Evolutionary conservation across 208 protist species (phyloP), one percentile per base, ranked within the genome.

Genomic region (Leishmania lainsoni): DNA sequence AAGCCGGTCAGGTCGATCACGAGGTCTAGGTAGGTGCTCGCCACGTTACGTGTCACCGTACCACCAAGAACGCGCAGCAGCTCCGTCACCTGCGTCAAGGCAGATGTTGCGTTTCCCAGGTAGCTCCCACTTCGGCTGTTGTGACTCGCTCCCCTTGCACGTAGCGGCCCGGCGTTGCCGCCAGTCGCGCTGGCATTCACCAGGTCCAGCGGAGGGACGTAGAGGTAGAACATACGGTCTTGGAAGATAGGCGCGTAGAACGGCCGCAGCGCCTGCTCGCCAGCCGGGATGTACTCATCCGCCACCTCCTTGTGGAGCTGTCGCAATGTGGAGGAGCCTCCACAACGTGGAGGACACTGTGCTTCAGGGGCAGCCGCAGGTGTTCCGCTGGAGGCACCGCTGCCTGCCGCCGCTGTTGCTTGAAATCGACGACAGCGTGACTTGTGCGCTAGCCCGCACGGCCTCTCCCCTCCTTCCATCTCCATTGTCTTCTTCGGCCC

Each of bases 51-150:
- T 52, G 89, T 90, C 17, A 94, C 85, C 63, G 87, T 88, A 6
- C 91, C 93, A 45, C 93, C 93, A 29, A 96, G 86, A 26, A 90
- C 54, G 32, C 90, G 91, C 22, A 96, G 71, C 2, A 96, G 80
- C 78, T 90, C 85, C 58, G 83, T 85, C 45, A 89, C 91, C 72
- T 90, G 86, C 80, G 86, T 80, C 20, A 85, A 77, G 45, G 84
- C 86, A 3, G 81, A 86, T n/a, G 81, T 73, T 63, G 80, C 86
- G 72, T 84, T 82, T 0, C 75, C 76, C 3, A 87, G n/a, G 58
- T 74, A 77, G 10, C 29, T 78, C 32, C 56, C 45, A 32, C 45
- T 42, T 61, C 17, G n/a, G 58, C 39, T 29, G 35, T 52, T 20
- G 26, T 45, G 45, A 54, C 69, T 73, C 9, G n/a, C 69, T 73